These are phyloP conservation scores for Prunus mira DNA, from an alignment of 306 rosid genomes.

Conservation along the genomic window DNA sequence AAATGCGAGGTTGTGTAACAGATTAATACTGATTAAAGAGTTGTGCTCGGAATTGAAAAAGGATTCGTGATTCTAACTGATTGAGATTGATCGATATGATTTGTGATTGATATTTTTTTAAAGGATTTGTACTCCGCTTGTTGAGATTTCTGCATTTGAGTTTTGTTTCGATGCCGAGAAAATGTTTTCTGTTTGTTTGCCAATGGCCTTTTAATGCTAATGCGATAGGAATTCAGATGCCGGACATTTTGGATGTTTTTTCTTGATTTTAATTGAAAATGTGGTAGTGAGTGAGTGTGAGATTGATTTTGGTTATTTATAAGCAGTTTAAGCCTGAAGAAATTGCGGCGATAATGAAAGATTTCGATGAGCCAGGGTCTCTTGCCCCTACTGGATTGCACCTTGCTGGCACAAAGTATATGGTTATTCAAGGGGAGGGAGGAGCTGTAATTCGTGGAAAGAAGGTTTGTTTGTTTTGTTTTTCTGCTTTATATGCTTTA, in stretches of 20 bases:
- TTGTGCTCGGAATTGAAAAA: neutral
- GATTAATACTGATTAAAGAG: neutral
- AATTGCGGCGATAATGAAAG: slow-evolving; percentile 46
- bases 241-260: too few species aligned
- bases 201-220: neutral
- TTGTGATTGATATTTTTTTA: neutral
- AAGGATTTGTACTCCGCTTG: neutral
- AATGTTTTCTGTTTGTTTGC: neutral
- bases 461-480: slow-evolving; percentile 47
- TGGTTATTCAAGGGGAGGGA: slow-evolving; percentile 83
- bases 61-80: neutral
- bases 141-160: neutral
- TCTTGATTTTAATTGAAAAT: neutral
- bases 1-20: neutral
- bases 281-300: neutral
- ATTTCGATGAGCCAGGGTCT: slow-evolving; percentile 64
- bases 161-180: neutral
- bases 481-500: too few species aligned
- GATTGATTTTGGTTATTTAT: neutral
- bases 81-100: neutral
- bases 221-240: too few species aligned
- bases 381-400: slow-evolving; percentile 81
- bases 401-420: slow-evolving; percentile 74
- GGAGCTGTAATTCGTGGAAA: slow-evolving; percentile 83
- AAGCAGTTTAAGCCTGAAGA: slow-evolving; percentile 62